Base-by-base conservation (phyloP, 2,329 filamentous ascomycete species). In the Trichoderma lentiforme region DNA sequence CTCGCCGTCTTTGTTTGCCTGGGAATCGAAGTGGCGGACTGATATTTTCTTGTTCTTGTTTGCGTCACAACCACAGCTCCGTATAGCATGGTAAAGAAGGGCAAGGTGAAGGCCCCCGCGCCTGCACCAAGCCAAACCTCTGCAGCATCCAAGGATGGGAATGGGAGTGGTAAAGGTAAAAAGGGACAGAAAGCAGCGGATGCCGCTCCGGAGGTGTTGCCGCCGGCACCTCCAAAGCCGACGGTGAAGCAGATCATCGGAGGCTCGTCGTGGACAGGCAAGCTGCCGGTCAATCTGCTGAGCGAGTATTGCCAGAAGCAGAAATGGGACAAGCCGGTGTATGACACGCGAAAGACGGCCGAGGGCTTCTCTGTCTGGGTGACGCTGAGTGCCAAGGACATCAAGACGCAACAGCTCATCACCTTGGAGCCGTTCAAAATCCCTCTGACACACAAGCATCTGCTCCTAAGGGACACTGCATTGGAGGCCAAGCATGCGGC, bases 221-320 rank as follows among this genome's bases (percentile, higher is more conserved):
- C 81, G 3, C 74, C 79, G 2, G 86, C 82, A 0, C 86, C 86
- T 4, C 87, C 87, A 0, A 89, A 90, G 76, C 89, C 88, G 15
- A 90, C 90, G 2, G 87, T 88, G 58, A 91, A 92, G 81, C 93
- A 97, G 76, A 85, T 99, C 75, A 97, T 99, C 78, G 96, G 94
- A 56, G 96, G 96, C 63, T 90, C 94, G 72, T 98, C 94, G 76
- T 99, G 96, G 96, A 99, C 96, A 0, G 96, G 96, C 53, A 99
- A 99, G 81, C 85, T 99, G 36, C 96, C 96, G 1, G 93, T 98
- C 74, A 98, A 97, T 79, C 87, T 98, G 77, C 88, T 98, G 74
- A 93, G 93, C 43, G 96, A 98, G 85, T 93, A 97, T 82, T 98
- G 95, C 78, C 94, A 97, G 83, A 97, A 95, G 81, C 93, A 97